Conservation (phyloP, 1,284 basidiomycete species). For the Xerocomus nothofagi region DNA sequence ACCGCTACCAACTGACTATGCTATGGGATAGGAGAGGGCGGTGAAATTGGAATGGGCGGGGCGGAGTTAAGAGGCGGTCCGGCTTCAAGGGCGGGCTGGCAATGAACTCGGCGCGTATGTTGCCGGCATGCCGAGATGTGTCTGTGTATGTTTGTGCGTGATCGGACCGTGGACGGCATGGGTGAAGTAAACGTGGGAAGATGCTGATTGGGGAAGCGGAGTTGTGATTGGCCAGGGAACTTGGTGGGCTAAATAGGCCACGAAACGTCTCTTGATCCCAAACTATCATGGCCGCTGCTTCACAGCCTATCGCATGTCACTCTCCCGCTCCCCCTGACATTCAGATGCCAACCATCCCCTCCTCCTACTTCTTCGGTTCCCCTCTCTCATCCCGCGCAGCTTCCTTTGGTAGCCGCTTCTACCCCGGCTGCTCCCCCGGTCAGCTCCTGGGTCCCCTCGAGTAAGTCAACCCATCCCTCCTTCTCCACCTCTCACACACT, state of each 20-base stretch:
- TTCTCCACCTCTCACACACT: neutral
- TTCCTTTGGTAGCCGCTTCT: constrained; percentile 61
- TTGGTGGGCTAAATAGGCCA: constrained; percentile 30
- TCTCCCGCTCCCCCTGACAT: constrained; percentile 24
- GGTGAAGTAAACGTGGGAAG: constrained; percentile 29
- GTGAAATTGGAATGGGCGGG: no score
- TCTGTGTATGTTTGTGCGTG: constrained; percentile 26
- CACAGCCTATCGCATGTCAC: constrained; percentile 60
- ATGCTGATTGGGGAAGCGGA: constrained; percentile 7
- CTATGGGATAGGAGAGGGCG: no score
- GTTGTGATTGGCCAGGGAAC: constrained; percentile 16
- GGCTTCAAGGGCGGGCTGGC: no score
- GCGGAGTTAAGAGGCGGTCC: no score
- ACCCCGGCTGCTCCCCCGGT: constrained; percentile 60
- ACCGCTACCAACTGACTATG: no score
- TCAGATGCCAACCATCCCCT: constrained; percentile 41
- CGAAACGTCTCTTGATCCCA: no score
- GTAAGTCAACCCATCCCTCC: constrained; percentile 40
- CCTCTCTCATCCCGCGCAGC: constrained; percentile 67
- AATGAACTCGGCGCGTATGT: no score
- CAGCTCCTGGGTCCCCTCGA: constrained; percentile 61
- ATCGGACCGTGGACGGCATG: constrained; percentile 28
- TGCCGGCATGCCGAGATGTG: constrained; percentile 31
- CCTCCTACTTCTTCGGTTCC: constrained; percentile 68
- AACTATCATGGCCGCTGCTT: constrained; percentile 38